Percentiles rank a stretch among this genome's conserved stretches.
Conservation (phyloP, 805 yeast genomes). For the Debaryomyces maramus region DNA sequence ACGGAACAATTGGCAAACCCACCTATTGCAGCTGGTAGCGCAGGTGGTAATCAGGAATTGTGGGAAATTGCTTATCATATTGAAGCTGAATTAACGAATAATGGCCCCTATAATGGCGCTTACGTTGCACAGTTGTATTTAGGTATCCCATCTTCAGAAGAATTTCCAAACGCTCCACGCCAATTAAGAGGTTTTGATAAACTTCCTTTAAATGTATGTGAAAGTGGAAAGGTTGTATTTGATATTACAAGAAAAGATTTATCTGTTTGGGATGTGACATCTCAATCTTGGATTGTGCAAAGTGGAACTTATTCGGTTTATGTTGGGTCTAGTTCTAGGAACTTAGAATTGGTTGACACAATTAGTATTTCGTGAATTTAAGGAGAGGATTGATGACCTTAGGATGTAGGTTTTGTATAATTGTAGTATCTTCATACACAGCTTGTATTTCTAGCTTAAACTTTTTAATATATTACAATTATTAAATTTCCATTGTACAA, state of each 20-base stretch:
- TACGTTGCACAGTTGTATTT: conserved; percentile 5
- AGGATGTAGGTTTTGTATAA: too few species aligned
- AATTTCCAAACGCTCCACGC: conserved; percentile 2
- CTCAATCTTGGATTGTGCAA: conserved; percentile 5
- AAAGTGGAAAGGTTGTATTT: conserved; percentile 1
- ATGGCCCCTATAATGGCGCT: conserved; percentile 4
- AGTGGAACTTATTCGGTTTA: not conserved
- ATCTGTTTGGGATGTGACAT: conserved; percentile 3
- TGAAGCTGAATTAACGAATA: conserved; percentile 1
- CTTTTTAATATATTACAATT: too few species aligned
- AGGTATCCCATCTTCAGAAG: not conserved
- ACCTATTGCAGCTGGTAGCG: conserved; percentile 3
- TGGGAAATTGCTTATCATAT: conserved; percentile 4
- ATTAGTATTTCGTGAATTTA: conserved; percentile 1
- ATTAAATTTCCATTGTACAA: too few species aligned
- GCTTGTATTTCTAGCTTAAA: too few species aligned
- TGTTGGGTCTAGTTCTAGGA: conserved; percentile 5
- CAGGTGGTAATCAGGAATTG: conserved; percentile 2
- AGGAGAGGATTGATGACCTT: too few species aligned
- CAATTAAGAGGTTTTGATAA: conserved; percentile 6
- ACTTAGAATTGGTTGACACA: conserved; percentile 5
- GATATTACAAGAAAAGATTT: conserved; percentile 3
- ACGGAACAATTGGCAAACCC: conserved; percentile 1
- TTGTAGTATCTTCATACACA: too few species aligned
- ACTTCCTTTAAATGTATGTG: not conserved